These are phyloP conservation scores for Blastomyces percursus DNA, from an alignment of 2,329 filamentous ascomycete genomes.

Conservation along the genomic window DNA sequence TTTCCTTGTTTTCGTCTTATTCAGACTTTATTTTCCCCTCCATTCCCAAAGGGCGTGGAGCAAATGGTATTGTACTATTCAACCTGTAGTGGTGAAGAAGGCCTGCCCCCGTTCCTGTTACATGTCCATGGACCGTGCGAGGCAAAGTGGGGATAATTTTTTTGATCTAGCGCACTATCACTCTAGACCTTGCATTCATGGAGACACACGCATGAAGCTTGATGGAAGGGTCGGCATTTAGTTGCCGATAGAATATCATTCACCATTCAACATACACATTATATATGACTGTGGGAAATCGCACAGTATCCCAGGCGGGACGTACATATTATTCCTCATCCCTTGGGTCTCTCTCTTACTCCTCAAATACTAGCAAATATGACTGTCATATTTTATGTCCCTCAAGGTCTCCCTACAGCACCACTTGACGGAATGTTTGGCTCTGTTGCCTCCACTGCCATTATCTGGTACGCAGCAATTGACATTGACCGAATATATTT, in stretches of 20 bases:
- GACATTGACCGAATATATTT: slow-evolving; percentile 21
- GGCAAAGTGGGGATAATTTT: too few species aligned
- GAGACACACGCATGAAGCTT: too few species aligned
- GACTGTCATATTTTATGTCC: background rate
- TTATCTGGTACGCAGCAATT: background rate
- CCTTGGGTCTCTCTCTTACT: background rate
- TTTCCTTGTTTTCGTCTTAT: too few species aligned
- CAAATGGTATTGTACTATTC: background rate
- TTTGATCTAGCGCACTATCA: too few species aligned
- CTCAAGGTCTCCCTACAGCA: background rate
- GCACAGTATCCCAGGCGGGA: background rate
- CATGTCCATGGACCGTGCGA: too few species aligned
- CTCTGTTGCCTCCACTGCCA: background rate
- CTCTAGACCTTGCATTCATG: too few species aligned
- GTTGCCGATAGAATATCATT: background rate
- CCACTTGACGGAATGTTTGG: background rate
- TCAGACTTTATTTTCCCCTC: too few species aligned
- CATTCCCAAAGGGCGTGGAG: too few species aligned
- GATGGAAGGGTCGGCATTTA: background rate
- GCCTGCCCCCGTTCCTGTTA: too few species aligned
- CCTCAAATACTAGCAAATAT: background rate
- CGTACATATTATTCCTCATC: background rate
- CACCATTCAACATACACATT: background rate
- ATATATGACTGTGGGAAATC: background rate
- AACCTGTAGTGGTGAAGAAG: background rate